Conservation (phyloP, 2,329 filamentous ascomycete genomes). For the Sclerotiophoma versabilis region DNA sequence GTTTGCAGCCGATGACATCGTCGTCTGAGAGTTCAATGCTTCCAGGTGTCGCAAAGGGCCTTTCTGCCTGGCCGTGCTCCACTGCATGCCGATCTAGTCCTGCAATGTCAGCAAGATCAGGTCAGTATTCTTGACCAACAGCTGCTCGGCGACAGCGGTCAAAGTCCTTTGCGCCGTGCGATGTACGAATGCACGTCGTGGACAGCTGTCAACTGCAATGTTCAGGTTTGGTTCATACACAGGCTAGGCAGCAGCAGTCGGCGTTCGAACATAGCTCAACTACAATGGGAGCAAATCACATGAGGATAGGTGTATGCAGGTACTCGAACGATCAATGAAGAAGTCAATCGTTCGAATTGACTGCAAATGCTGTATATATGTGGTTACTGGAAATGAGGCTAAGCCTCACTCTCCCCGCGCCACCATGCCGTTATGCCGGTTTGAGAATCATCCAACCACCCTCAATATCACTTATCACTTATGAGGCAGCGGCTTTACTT, state of each 20-base stretch:
- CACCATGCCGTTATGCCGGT: conserved; percentile 28
- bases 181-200: conserved; percentile 17
- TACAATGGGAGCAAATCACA: not conserved
- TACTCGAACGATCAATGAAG: not conserved
- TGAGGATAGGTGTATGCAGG: not conserved
- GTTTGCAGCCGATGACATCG: conserved; percentile 23
- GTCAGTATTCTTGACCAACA: conserved; percentile 12
- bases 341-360: not conserved
- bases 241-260: conserved; percentile 30
- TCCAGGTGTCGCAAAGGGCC: conserved; percentile 22
- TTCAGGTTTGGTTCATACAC: conserved; percentile 30
- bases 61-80: conserved; percentile 31
- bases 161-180: conserved; percentile 11
- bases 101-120: conserved; percentile 32
- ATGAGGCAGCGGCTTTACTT: conserved; percentile 10
- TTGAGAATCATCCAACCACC: conserved; percentile 27
- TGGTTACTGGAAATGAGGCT: conserved; percentile 28
- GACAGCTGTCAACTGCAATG: conserved; percentile 23
- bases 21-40: conserved; percentile 20
- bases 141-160: conserved; percentile 7
- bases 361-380: conserved; percentile 23
- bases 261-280: conserved; percentile 3
- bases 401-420: conserved; percentile 44
- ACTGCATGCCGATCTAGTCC: conserved; percentile 24
- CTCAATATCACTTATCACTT: conserved; percentile 25